phyloP scores from a whole-genome alignment of 2,329 filamentous ascomycete species.

The Trichoderma pleuroti region DNA sequence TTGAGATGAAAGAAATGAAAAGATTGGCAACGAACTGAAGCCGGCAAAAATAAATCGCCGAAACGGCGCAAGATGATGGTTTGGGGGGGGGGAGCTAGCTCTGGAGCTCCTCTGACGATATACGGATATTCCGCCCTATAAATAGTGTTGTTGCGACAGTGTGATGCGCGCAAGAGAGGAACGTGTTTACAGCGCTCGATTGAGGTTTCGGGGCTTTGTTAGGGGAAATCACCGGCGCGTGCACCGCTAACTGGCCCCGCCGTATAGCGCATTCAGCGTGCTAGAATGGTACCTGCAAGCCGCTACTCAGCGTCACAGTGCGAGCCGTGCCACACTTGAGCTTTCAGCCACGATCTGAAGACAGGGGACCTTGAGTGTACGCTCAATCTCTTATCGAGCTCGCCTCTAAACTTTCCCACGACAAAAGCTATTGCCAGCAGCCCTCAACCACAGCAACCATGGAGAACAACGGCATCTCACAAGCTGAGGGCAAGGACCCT shows the following conservation, averaged over 20 bases:
- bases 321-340: conserved; percentile 13
- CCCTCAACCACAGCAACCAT: conserved; percentile 43
- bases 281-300: background rate
- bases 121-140: background rate
- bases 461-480: conserved; percentile 67
- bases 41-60: background rate
- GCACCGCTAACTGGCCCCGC: conserved; percentile 11
- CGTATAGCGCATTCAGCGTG: background rate
- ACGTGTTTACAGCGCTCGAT: conserved; percentile 8
- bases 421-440: background rate
- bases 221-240: conserved; percentile 3
- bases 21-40: background rate
- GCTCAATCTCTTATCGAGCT: background rate
- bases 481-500: conserved; percentile 80
- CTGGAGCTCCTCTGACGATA: background rate
- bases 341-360: background rate
- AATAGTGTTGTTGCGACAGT: background rate
- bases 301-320: conserved; percentile 14
- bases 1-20: background rate
- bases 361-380: background rate
- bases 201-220: conserved; percentile 9
- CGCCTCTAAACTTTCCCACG: conserved; percentile 10
- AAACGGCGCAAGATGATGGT: background rate
- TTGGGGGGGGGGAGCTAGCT: background rate
- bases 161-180: background rate